Base-by-base conservation (phyloP, 2,329 filamentous ascomycete genomes). In the Pestalotiopsis sp. region DNA sequence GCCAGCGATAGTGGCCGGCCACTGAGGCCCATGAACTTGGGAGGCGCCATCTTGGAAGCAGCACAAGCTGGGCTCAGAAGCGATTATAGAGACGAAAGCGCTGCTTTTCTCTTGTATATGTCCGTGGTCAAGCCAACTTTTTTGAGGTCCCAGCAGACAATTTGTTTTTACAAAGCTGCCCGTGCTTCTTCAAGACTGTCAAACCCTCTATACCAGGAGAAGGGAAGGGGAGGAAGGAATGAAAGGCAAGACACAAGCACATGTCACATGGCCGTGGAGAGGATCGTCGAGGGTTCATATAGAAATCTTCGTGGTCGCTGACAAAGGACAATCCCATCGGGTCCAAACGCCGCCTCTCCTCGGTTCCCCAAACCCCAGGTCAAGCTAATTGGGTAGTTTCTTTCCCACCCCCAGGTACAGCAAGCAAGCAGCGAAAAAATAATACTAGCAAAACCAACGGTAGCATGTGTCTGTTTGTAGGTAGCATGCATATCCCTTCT, bases 1-100 rank as follows among this genome's bases (percentile, higher is more conserved):
- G 85, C 81, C 70, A 90, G 73, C 20, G 85, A 87, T 66, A 92
- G 82, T 49, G 80, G 81, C 72, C 82, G 83, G 76, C 90, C 90
- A 45, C 85, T 86, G 69, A 91, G 81, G 78, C 89, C 89, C 76
- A 87, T 85, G 75, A 84, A 91, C 20, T 75, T 84, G 65, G 86
- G 85, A 71, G 86, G 83, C 71, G 85, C 81, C 86, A 88, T 88
- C 57, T 59, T 59, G 52, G 6, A 13, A 12, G 45, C n/a, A 9
- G 45, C 17, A 61, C 17, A 61, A 38, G 31, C 36, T 36, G 36
- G 27, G 4, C 4, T 23, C 20, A 3, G 23, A 11, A 57, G 27
- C 6, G 11, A 27, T 36, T 36, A 11, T 11, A 36, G n/a, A 17
- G 17, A 39, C 3, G 13, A 13, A 41, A 41, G 27, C 31, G 38